Base-by-base conservation (phyloP, 1,139 yeast genomes). In the Kodamaea ohmeri region DNA sequence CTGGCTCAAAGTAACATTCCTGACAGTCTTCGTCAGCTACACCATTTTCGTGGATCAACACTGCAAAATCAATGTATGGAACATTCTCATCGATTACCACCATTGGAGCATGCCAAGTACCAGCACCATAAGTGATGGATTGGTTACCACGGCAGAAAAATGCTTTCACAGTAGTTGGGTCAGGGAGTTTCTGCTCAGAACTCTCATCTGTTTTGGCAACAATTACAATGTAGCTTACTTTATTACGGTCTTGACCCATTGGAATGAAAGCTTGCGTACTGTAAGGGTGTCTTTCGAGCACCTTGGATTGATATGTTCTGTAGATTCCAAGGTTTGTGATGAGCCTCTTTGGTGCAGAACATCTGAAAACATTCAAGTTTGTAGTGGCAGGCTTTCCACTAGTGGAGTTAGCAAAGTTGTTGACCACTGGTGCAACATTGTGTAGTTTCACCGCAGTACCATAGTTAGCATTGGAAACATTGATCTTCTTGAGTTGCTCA, bases 201-300 rank as follows among this genome's bases (percentile, higher is more conserved):
- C 67, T 64, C 22, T 54, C 47, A 40, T 73, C 77, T 4, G 74
- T 70, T 32, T 72, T 70, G 1, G 96, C 95, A 28, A 87, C 95
- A 37, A 89, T 87, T 7, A 90, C 96, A 48, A 90, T 59, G 51
- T 79, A 90, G 0, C 88, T 82, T 14, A 60, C 54, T 30, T 70
- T 66, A 2, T 59, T 48, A 24, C 67, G 58, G 20, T 64, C 62
- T 40, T 81, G 75, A 3, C 97, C 97, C 82, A 90, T 75, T 4
- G 97, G 97, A 17, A 87, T 55, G 56, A 90, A 90, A 0, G 96
- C 84, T 59, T 90, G 97, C 0, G 96, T 82, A n/a, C 92, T 76
- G 53, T 61, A 84, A 6, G 96, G 96, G 55, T 90, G 97, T 60
- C 95, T 75, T 56, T 90, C 97, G 24, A 90, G 68, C 1, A 89